Conservation (phyloP, 1,284 basidiomycete species). For the Ganoderma boninense region DNA sequence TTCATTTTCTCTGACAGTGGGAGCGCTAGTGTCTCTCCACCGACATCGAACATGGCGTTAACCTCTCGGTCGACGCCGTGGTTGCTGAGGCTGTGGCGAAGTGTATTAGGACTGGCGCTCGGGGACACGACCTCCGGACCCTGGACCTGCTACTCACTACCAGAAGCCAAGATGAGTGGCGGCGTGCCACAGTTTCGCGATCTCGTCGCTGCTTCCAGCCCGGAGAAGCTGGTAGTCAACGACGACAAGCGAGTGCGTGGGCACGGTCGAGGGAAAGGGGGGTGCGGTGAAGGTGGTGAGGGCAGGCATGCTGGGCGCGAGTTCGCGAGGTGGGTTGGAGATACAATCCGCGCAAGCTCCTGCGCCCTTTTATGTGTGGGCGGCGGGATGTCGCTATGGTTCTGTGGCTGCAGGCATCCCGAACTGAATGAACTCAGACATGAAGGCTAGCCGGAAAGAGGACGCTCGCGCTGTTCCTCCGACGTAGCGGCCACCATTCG, state of each 20-base stretch:
- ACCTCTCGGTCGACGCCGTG: conserved; percentile 65
- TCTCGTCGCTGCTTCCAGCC: conserved; percentile 41
- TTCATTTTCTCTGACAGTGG: conserved; percentile 70
- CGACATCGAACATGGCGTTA: conserved; percentile 67
- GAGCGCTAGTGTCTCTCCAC: conserved; percentile 62
- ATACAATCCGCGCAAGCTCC: background rate
- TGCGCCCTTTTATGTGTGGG: conserved; percentile 33
- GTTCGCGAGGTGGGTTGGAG: background rate
- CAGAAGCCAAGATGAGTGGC: conserved; percentile 49
- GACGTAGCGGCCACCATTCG: conserved; percentile 24
- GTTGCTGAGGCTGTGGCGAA: conserved; percentile 59
- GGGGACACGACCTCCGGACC: background rate
- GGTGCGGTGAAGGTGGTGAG: conserved; percentile 34
- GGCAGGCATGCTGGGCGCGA: conserved; percentile 37
- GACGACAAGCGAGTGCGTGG: conserved; percentile 48
- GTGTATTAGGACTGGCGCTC: conserved; percentile 12
- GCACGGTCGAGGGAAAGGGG: conserved; percentile 49
- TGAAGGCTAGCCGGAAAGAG: conserved; percentile 32
- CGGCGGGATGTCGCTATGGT: conserved; percentile 23
- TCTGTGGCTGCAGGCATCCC: conserved; percentile 22
- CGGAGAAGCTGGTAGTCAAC: conserved; percentile 48
- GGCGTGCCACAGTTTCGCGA: conserved; percentile 46
- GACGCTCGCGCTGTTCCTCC: conserved; percentile 25
- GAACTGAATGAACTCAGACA: conserved; percentile 23
- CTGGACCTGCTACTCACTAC: conserved; percentile 45